Conservation (phyloP, 1,284 basidiomycete species). For the Malassezia dermatis region DNA sequence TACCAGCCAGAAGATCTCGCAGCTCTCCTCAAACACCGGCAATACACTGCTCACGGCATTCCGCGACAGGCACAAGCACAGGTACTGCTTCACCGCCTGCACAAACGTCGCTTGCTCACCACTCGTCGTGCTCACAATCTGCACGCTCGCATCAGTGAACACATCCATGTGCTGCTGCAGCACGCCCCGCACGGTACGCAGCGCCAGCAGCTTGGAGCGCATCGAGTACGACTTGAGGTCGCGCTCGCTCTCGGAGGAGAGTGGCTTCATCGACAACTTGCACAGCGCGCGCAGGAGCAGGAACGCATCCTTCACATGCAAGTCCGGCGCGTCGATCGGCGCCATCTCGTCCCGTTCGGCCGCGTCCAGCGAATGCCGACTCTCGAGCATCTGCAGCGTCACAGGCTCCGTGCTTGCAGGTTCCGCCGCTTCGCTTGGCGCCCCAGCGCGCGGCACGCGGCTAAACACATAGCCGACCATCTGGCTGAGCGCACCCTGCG, state of each 20-base stretch:
- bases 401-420: conserved; percentile 15
- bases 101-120: conserved; percentile 46
- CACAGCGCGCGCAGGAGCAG: conserved; percentile 44
- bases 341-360: conserved; percentile 34
- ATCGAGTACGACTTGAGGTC: conserved; percentile 45
- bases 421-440: background rate
- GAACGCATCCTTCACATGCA: conserved; percentile 47
- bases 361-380: conserved; percentile 41
- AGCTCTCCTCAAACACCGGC: conserved; percentile 93
- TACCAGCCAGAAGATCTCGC: conserved; percentile 97
- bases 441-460: conserved; percentile 25
- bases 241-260: conserved; percentile 43
- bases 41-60: conserved; percentile 91
- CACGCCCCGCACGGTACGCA: conserved; percentile 43
- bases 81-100: conserved; percentile 48
- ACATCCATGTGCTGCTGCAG: conserved; percentile 39
- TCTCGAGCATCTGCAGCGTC: conserved; percentile 37
- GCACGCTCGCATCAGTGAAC: conserved; percentile 40
- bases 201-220: conserved; percentile 45
- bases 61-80: conserved; percentile 82
- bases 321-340: conserved; percentile 38
- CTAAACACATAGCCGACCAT: conserved; percentile 46
- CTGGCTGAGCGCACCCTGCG: conserved; percentile 44
- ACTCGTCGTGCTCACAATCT: conserved; percentile 41
- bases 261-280: conserved; percentile 47